phyloP scores from a whole-genome alignment of 1,284 basidiomycete genomes.

The Ceratobasidium sp. region DNA sequence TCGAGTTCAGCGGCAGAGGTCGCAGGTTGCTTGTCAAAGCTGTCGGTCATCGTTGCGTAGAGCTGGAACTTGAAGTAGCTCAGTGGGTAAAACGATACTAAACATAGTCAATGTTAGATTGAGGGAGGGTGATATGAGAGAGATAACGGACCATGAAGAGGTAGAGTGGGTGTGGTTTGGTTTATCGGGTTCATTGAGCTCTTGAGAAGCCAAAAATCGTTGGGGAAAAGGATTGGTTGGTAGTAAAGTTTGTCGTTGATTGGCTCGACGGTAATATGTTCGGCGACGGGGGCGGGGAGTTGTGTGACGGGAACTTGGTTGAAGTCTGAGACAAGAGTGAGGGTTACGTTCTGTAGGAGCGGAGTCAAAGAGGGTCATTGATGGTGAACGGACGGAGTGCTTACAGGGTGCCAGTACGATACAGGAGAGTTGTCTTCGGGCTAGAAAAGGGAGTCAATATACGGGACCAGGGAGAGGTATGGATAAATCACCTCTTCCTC shows the following conservation, averaged over 20 bases:
- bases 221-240: slow-evolving; percentile 91
- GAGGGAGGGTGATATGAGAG: not conserved
- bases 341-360: slow-evolving; percentile 79
- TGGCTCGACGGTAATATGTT: slow-evolving; percentile 74
- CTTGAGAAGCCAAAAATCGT: slow-evolving; percentile 91
- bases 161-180: slow-evolving; percentile 76
- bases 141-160: slow-evolving; percentile 76
- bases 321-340: slow-evolving; percentile 86
- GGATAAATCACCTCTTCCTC: slow-evolving; percentile 44
- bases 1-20: slow-evolving; percentile 82
- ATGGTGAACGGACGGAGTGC: slow-evolving; percentile 24
- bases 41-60: slow-evolving; percentile 83
- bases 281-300: slow-evolving; percentile 73
- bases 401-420: slow-evolving; percentile 87
- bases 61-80: slow-evolving; percentile 89
- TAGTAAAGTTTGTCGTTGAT: slow-evolving; percentile 77
- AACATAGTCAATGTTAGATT: not conserved
- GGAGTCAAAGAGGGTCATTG: not conserved
- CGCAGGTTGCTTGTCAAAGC: slow-evolving; percentile 82
- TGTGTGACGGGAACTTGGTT: slow-evolving; percentile 68
- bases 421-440: slow-evolving; percentile 58
- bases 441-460: slow-evolving; percentile 22
- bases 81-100: slow-evolving; percentile 78
- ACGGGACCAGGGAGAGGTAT: not conserved
- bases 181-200: slow-evolving; percentile 78